These are phyloP conservation scores for Myotisia sp. DNA, from an alignment of 2,329 filamentous ascomycete species.

Conservation along the genomic window DNA sequence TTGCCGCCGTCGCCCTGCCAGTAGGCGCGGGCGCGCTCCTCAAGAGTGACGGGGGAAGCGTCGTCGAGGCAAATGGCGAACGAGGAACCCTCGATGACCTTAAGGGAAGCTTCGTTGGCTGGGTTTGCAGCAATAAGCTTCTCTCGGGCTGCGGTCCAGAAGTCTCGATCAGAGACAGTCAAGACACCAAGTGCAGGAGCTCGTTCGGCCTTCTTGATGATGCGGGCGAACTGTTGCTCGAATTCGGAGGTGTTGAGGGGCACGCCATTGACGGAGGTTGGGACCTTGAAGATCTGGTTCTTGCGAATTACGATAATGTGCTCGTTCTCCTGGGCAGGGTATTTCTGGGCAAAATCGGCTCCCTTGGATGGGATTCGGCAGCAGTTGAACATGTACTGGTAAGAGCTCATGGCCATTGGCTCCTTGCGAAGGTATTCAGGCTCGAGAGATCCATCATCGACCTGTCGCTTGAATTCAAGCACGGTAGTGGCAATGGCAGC, in stretches of 20 bases:
- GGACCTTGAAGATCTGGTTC: slow-evolving; percentile 93
- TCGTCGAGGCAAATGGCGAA: slow-evolving; percentile 93
- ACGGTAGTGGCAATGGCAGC: slow-evolving; percentile 75
- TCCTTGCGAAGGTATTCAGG: slow-evolving; percentile 98
- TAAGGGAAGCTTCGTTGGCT: slow-evolving; percentile 61
- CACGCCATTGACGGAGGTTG: slow-evolving; percentile 64
- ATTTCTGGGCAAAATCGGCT: slow-evolving; percentile 73
- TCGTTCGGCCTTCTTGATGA: slow-evolving; percentile 65
- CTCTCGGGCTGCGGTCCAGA: slow-evolving; percentile 74
- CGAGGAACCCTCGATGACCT: slow-evolving; percentile 72
- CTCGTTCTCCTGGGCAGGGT: slow-evolving; percentile 57
- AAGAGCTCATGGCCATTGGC: slow-evolving; percentile 95
- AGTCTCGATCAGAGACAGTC: slow-evolving; percentile 83
- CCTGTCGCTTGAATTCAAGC: slow-evolving; percentile 87
- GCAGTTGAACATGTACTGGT: slow-evolving; percentile 98
- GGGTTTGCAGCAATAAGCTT: slow-evolving; percentile 61
- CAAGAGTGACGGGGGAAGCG: slow-evolving; percentile 75
- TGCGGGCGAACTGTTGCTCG: slow-evolving; percentile 70
- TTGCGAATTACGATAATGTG: slow-evolving; percentile 84
- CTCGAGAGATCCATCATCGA: slow-evolving; percentile 69
- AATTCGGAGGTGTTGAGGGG: slow-evolving; percentile 81
- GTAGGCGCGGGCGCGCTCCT: slow-evolving; percentile 90
- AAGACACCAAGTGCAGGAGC: slow-evolving; percentile 65
- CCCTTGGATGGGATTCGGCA: slow-evolving; percentile 71
- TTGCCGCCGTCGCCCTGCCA: slow-evolving; percentile 96